phyloP scores from a whole-genome alignment of 176 grass and related monocot species.

The Themeda triandra region DNA sequence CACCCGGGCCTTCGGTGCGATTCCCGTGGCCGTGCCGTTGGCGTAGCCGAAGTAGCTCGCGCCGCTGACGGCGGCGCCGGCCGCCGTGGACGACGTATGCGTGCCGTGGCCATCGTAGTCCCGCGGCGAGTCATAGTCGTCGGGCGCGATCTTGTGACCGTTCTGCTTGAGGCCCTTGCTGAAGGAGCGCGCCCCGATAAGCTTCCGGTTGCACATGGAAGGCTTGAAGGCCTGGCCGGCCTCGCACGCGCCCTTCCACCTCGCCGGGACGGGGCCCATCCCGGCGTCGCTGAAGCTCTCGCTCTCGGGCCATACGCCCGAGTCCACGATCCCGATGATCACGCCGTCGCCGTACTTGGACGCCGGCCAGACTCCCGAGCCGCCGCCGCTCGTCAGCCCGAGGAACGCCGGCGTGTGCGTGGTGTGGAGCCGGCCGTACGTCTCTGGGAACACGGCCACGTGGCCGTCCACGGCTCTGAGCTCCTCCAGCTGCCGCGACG shows the following conservation, averaged over 20 bases:
- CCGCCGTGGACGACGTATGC: conserved; percentile 71
- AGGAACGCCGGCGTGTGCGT: conserved; percentile 65
- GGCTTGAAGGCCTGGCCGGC: conserved; percentile 22
- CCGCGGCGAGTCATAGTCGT: conserved; percentile 56
- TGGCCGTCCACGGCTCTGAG: conserved; percentile 33
- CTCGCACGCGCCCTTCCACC: conserved; percentile 62
- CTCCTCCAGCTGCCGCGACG: conserved; percentile 35
- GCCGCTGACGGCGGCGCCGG: too few relatives aligned
- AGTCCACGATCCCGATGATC: conserved; percentile 68
- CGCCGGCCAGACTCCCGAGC: conserved; percentile 14
- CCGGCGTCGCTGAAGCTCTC: conserved; percentile 50
- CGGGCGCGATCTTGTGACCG: neutral
- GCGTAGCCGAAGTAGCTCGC: conserved; percentile 52
- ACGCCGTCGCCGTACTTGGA: conserved; percentile 50
- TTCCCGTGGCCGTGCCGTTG: conserved; percentile 47
- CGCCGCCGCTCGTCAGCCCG: conserved; percentile 15
- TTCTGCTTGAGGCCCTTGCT: conserved; percentile 43
- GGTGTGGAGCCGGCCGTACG: conserved; percentile 58
- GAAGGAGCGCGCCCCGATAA: conserved; percentile 52
- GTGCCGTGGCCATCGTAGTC: conserved; percentile 62
- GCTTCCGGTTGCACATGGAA: conserved; percentile 57
- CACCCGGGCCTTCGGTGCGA: conserved; percentile 51
- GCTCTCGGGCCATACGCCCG: conserved; percentile 47
- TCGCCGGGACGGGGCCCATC: conserved; percentile 24
- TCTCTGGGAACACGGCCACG: conserved; percentile 60